phyloP scores from a whole-genome alignment of 2,329 filamentous ascomycete species.

The Hymenoscyphus repandus region DNA sequence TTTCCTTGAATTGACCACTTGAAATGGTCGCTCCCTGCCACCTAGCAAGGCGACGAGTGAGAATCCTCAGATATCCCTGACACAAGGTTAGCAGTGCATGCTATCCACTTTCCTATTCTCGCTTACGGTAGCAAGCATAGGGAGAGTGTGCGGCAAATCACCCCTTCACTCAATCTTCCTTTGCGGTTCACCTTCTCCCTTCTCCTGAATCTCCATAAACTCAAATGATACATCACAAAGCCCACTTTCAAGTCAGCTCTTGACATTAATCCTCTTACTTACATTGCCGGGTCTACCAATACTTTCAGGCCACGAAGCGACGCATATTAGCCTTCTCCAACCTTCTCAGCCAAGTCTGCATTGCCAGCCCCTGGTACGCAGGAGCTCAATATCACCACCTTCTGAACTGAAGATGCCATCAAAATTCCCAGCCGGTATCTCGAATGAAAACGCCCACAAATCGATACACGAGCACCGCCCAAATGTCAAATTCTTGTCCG shows the following conservation, averaged over 20 bases:
- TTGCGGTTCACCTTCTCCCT: not conserved
- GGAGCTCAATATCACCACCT: slow-evolving; percentile 8
- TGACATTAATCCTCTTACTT: slow-evolving; percentile 5
- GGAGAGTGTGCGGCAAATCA: too few relatives aligned
- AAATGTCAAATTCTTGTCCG: not conserved
- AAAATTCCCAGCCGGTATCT: not conserved
- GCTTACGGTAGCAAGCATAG: too few relatives aligned
- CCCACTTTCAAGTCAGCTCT: not conserved
- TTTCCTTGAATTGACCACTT: too few relatives aligned
- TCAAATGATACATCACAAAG: slow-evolving; percentile 5
- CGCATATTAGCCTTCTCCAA: not conserved
- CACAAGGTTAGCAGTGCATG: too few relatives aligned
- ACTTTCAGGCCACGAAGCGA: slow-evolving; percentile 11
- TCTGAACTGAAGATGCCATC: not conserved
- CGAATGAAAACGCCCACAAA: not conserved
- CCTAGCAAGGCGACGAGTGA: too few relatives aligned
- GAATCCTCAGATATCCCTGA: too few relatives aligned
- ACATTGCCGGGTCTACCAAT: slow-evolving; percentile 6
- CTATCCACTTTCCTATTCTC: too few relatives aligned
- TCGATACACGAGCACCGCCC: not conserved
- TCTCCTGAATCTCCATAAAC: not conserved
- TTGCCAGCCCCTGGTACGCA: slow-evolving; percentile 3
- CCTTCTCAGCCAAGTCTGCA: slow-evolving; percentile 9
- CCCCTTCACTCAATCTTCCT: not conserved
- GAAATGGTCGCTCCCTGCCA: too few relatives aligned